Base-by-base conservation (phyloP, 208 protist genomes). In the Tritrichomonas foetus region DNA sequence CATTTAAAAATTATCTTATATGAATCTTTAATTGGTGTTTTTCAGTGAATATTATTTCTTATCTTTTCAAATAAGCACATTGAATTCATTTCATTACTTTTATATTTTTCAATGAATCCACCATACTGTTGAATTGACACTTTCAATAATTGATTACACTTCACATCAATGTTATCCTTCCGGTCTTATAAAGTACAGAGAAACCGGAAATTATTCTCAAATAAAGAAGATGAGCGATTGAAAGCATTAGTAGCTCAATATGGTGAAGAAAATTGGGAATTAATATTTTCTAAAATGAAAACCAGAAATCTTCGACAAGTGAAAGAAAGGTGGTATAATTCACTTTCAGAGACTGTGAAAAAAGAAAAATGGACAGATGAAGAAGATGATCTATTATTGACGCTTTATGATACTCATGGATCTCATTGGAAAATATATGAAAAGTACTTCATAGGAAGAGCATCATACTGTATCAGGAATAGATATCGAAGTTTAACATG, bases 381-480 rank as follows among this genome's bases (percentile, higher is more conserved):
- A 72, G 95, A 96, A 80, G 95, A 96, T 44, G 27, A 94, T 22
- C 55, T 8, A 78, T 20, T 78, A 8, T 47, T 78, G 1, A 3
- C 39, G 9, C 20, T 39, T 20, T 16, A 39, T 3, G 47, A n/a
- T 2, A 49, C 25, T 30, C 5, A 47, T 47, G 69, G 69, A 1
- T 11, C 25, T 5, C 69, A 78, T 39, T 78, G 69, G 69, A n/a
- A 22, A 36, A 78, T 47, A 47, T 11, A 47, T 47, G 3, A 27
- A 47, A 39, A 22, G 3, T 49, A 47, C n/a, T 78, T 78, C n/a
- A 9, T 16, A 47, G 69, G 69, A 47, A 39, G 94, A 72, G 96
- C 95, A 41, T 95, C 96, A 74, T 96, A 96, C 47, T 57, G 93
- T 16, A 95, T 96, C 3, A 96, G 96, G 66, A 96, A 96, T 64